phyloP scores from a whole-genome alignment of 495 filamentous ascomycete genomes.

The Ascobolus immersus region DNA sequence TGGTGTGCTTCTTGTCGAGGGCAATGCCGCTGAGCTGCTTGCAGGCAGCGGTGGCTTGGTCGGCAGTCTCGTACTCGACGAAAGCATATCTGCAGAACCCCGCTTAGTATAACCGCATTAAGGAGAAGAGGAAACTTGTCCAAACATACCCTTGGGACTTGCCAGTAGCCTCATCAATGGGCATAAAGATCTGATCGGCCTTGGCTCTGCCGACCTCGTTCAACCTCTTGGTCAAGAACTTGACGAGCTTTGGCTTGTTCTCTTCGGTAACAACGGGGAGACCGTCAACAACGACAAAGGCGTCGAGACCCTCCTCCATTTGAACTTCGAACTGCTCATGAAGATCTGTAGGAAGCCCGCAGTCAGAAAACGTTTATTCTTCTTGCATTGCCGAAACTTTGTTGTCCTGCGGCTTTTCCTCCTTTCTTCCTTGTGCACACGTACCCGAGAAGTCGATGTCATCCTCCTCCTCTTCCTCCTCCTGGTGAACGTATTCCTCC shows the following conservation, averaged over 20 bases:
- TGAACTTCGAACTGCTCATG: conserved; percentile 81
- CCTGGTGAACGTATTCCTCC: conserved; percentile 19
- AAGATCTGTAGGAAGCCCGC: conserved; percentile 35
- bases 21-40: conserved; percentile 58
- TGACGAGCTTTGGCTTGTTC: conserved; percentile 67
- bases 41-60: conserved; percentile 67
- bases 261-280: conserved; percentile 64
- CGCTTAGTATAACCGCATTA: conserved; percentile 5
- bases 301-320: conserved; percentile 80
- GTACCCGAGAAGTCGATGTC: conserved; percentile 73
- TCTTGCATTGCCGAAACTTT: neutral
- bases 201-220: conserved; percentile 55
- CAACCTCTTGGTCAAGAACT: conserved; percentile 81
- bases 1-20: conserved; percentile 84
- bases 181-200: conserved; percentile 83
- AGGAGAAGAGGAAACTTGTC: neutral
- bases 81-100: conserved; percentile 48
- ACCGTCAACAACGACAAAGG: conserved; percentile 86
- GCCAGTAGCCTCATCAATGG: conserved; percentile 44
- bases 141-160: conserved; percentile 53
- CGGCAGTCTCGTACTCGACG: conserved; percentile 81
- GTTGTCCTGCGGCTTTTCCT: conserved; percentile 1
- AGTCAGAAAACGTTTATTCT: conserved; percentile 9
- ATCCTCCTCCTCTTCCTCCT: conserved; percentile 62
- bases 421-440: conserved; percentile 11